Evolutionary conservation across 371 early-diverging fungal species (phyloP).

Genomic region (Smittium mucronatum): DNA sequence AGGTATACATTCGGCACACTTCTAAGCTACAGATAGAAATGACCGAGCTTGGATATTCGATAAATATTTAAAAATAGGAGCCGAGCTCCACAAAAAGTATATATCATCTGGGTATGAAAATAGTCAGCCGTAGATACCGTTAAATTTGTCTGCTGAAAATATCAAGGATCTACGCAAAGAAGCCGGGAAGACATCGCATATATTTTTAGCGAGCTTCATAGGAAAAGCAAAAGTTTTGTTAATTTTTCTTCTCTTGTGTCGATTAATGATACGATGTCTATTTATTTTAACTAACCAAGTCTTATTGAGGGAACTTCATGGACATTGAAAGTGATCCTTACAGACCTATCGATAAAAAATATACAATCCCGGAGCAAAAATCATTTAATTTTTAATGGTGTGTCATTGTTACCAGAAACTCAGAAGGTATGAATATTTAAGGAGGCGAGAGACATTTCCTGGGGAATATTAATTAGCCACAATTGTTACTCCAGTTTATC

Average conservation of each 20-base stretch:
- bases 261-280: neutral
- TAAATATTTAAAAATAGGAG: slow-evolving; percentile 22
- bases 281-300: neutral
- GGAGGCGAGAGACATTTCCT: neutral
- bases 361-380: neutral
- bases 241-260: neutral
- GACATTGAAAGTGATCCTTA: neutral
- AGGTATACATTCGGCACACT: slow-evolving; percentile 10
- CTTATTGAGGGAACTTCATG: neutral
- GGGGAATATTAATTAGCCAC: neutral
- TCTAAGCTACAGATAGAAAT: slow-evolving; percentile 19
- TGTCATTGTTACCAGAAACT: neutral
- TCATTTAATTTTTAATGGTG: neutral
- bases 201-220: slow-evolving; percentile 12
- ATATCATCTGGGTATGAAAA: slow-evolving; percentile 27
- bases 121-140: slow-evolving; percentile 16
- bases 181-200: neutral
- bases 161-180: neutral
- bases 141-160: neutral
- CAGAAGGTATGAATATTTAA: neutral
- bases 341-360: neutral
- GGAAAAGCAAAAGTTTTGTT: slow-evolving; percentile 8
- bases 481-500: neutral
- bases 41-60: slow-evolving; percentile 19
- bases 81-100: slow-evolving; percentile 26